These are phyloP conservation scores for Suhomyces coccinellae DNA, from an alignment of 1,139 yeast species.

Conservation along the genomic window DNA sequence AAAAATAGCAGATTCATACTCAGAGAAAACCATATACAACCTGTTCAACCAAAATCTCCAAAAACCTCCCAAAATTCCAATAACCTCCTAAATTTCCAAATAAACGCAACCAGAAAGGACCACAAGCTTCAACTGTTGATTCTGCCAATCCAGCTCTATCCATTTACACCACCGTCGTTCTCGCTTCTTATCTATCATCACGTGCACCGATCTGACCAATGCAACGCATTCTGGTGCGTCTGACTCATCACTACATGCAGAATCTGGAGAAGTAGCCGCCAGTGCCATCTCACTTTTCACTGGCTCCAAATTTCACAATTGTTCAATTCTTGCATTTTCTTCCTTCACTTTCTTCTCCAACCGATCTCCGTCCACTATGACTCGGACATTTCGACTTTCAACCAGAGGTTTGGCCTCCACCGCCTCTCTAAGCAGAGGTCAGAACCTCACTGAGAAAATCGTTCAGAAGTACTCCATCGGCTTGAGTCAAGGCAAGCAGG, in stretches of 20 bases:
- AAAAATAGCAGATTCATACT: no score
- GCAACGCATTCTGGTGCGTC: constrained; percentile 20
- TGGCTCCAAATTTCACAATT: neutral
- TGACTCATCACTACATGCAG: constrained; percentile 27
- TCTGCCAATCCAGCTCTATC: no score
- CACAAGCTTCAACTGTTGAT: no score
- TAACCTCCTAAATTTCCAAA: no score
- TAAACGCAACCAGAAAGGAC: no score
- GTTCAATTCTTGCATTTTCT: neutral
- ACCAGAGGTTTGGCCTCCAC: constrained; percentile 11
- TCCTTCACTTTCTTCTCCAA: neutral
- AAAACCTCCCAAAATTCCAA: no score
- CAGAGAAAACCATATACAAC: no score
- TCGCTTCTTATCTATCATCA: neutral
- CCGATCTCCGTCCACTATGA: neutral
- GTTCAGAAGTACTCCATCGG: constrained; percentile 93
- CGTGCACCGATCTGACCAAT: constrained; percentile 23
- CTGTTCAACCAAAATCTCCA: no score
- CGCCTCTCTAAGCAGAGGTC: constrained; percentile 43
- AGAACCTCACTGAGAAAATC: constrained; percentile 90
- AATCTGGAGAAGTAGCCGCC: constrained; percentile 7
- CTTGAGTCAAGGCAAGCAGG: constrained; percentile 64
- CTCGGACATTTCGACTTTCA: constrained; percentile 5
- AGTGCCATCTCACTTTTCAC: constrained; percentile 2
- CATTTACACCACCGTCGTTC: no score